Percentiles rank a stretch among this genome's conserved stretches.
phyloP scores from a whole-genome alignment of 805 yeast genomes.

The Candida parachauliodes region DNA sequence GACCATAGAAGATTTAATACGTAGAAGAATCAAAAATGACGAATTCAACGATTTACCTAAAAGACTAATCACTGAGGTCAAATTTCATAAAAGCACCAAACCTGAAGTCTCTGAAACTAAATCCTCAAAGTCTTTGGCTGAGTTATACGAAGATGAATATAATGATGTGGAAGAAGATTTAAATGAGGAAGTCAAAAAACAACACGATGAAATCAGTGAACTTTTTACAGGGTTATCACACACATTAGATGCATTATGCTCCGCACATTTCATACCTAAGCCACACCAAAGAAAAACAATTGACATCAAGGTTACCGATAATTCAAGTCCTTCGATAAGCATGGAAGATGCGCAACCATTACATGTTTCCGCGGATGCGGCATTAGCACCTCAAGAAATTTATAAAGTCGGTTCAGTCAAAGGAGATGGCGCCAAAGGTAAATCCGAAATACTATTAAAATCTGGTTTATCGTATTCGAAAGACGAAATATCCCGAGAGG shows the following conservation, averaged over 20 bases:
- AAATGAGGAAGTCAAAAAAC: constrained; percentile 61
- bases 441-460: constrained; percentile 59
- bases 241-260: constrained; percentile 81
- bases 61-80: constrained; percentile 63
- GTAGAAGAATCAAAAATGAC: constrained; percentile 69
- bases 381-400: constrained; percentile 94
- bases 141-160: constrained; percentile 84
- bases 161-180: constrained; percentile 45
- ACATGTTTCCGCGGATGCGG: constrained; percentile 64
- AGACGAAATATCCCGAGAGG: constrained; percentile 79
- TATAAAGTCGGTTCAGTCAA: constrained; percentile 50
- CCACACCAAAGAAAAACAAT: constrained; percentile 71
- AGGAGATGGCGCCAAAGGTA: constrained; percentile 29
- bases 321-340: constrained; percentile 64
- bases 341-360: constrained; percentile 98
- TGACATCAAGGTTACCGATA: constrained; percentile 64
- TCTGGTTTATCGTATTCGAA: constrained; percentile 80
- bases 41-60: constrained; percentile 84
- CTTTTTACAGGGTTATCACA: constrained; percentile 60
- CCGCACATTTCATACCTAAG: constrained; percentile 94
- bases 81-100: constrained; percentile 43
- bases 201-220: constrained; percentile 74
- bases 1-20: constrained; percentile 81
- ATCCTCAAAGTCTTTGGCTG: constrained; percentile 85
- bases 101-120: constrained; percentile 79